These are phyloP conservation scores for Halophytophthora polymorphica DNA, from an alignment of 352 stramenopile species.

Conservation along the genomic window DNA sequence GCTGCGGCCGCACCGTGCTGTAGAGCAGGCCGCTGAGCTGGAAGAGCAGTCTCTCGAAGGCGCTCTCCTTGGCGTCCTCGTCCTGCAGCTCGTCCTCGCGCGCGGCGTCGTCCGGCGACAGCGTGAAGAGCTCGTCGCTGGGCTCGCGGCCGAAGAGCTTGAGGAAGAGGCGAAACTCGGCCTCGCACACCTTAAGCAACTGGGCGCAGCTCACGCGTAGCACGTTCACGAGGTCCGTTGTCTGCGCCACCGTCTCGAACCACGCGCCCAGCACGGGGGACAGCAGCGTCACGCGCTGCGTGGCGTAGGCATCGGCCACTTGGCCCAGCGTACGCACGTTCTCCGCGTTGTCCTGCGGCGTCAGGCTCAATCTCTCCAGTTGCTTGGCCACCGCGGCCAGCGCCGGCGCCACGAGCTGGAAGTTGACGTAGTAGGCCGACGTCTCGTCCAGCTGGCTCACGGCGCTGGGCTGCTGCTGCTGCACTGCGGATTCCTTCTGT, in stretches of 20 bases:
- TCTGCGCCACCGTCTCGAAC: slow-evolving; percentile 49
- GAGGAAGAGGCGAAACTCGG: slow-evolving; percentile 68
- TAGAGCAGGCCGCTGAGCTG: slow-evolving; percentile 74
- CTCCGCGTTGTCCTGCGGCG: slow-evolving; percentile 24
- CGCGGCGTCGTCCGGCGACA: slow-evolving; percentile 16
- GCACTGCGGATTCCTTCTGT: slow-evolving; percentile 23
- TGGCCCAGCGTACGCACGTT: slow-evolving; percentile 51
- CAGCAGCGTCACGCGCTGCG: slow-evolving; percentile 58
- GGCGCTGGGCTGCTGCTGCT: slow-evolving; percentile 5
- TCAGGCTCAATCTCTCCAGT: slow-evolving; percentile 42
- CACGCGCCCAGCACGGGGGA: slow-evolving; percentile 44
- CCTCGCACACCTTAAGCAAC: slow-evolving; percentile 67
- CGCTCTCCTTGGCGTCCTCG: slow-evolving; percentile 46
- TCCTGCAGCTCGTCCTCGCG: slow-evolving; percentile 26
- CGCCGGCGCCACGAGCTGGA: slow-evolving; percentile 65
- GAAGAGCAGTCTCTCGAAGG: slow-evolving; percentile 81
- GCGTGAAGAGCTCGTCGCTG: slow-evolving; percentile 50
- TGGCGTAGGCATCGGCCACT: slow-evolving; percentile 54
- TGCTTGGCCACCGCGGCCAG: slow-evolving; percentile 59
- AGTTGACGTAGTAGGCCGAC: slow-evolving; percentile 75
- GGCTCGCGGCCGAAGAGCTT: slow-evolving; percentile 69
- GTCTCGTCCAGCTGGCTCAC: slow-evolving; percentile 56
- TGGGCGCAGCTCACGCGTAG: slow-evolving; percentile 64
- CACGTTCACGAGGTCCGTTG: slow-evolving; percentile 70
- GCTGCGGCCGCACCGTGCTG: slow-evolving; percentile 57